A percentile compares a stretch with the other conserved stretches of the same genome.
Conservation (phyloP, 2,329 filamentous ascomycete species). For the Aspergillus pseudonomiae region DNA sequence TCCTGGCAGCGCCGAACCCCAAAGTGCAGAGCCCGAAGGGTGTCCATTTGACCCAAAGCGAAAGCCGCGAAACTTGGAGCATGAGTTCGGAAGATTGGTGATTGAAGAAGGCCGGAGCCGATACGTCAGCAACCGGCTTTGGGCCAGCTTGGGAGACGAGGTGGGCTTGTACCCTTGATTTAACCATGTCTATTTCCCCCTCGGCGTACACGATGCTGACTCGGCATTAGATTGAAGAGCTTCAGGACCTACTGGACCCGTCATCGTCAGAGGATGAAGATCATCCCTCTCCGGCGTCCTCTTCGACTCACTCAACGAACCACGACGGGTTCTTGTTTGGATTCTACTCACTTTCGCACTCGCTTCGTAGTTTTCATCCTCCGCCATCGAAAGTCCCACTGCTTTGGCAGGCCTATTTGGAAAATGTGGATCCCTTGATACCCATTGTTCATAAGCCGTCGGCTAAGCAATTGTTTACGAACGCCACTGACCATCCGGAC, state of each 20-base stretch:
- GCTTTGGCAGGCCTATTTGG: slow-evolving; percentile 62
- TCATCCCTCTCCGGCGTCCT: slow-evolving; percentile 49
- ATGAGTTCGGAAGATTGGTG: slow-evolving; percentile 60
- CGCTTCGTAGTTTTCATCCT: slow-evolving; percentile 61
- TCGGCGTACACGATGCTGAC: slow-evolving; percentile 13
- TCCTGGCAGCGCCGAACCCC: background rate
- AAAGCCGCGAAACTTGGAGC: slow-evolving; percentile 36
- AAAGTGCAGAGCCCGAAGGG: slow-evolving; percentile 1
- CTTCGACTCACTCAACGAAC: slow-evolving; percentile 40
- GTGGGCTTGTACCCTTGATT: slow-evolving; percentile 34
- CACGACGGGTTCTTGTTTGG: slow-evolving; percentile 65
- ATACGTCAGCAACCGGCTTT: slow-evolving; percentile 66
- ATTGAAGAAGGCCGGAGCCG: slow-evolving; percentile 62
- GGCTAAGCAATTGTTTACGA: slow-evolving; percentile 54
- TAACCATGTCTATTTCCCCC: background rate
- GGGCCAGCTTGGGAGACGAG: slow-evolving; percentile 64
- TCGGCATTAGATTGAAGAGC: slow-evolving; percentile 57
- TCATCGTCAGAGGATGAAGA: slow-evolving; percentile 61
- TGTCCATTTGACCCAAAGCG: slow-evolving; percentile 27
- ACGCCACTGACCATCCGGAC: slow-evolving; percentile 54
- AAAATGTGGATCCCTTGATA: slow-evolving; percentile 64
- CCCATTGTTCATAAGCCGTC: slow-evolving; percentile 63
- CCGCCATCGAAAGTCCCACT: slow-evolving; percentile 52
- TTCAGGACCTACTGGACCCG: slow-evolving; percentile 63
- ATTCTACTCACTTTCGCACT: slow-evolving; percentile 59